Conservation (phyloP, 805 yeast genomes). For the Wickerhamomyces xylosicus region DNA sequence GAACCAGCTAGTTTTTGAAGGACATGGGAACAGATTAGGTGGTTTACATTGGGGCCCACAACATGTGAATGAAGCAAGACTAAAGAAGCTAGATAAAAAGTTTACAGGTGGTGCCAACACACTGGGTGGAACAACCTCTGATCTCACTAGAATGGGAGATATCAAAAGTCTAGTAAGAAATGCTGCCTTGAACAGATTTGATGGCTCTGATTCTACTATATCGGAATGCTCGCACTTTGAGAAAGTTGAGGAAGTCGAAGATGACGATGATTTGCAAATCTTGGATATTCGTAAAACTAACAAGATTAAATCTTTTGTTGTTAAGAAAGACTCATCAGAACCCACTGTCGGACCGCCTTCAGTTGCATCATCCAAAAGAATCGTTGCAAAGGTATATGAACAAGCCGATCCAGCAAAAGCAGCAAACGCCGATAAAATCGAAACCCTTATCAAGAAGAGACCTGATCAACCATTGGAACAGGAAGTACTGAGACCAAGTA, state of each 20-base stretch:
- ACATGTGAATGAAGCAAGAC: conserved; percentile 26
- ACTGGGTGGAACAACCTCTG: conserved; percentile 7
- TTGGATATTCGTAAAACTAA: background rate
- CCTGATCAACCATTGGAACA: background rate
- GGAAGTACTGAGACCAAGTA: no score
- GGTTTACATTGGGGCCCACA: conserved; percentile 29
- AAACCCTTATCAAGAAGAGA: background rate
- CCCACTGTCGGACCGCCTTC: no score
- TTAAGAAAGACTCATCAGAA: background rate
- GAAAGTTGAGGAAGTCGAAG: background rate
- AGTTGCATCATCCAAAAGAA: background rate
- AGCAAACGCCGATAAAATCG: background rate
- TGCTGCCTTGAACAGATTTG: conserved; percentile 51
- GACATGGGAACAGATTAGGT: conserved; percentile 11
- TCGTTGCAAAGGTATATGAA: background rate
- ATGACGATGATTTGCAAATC: background rate
- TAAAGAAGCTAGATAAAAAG: conserved; percentile 26
- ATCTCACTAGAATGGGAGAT: conserved; percentile 5
- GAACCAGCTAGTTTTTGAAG: conserved; percentile 4
- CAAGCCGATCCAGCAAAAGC: background rate
- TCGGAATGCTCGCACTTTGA: background rate
- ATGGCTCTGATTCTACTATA: background rate
- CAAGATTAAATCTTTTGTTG: background rate
- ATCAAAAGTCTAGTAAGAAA: conserved; percentile 36
- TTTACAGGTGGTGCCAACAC: conserved; percentile 10